Evolutionary conservation across 208 protist genomes (phyloP).

Genomic region (Acanthamoeba healyi): DNA sequence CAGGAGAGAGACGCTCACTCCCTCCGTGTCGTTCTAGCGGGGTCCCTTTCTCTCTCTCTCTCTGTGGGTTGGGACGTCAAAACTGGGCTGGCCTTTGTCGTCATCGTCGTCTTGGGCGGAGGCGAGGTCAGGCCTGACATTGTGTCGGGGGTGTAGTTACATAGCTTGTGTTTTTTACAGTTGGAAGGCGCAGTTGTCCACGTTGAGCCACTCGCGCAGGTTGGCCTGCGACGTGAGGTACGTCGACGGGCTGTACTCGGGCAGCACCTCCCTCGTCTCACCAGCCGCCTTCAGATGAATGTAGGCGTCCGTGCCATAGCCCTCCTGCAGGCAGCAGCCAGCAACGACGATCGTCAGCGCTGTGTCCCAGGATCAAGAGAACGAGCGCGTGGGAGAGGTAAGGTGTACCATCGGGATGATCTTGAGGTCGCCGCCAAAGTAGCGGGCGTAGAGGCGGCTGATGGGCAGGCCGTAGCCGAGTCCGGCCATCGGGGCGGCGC

Average conservation of each 20-base stretch:
- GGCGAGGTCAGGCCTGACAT: too few species aligned
- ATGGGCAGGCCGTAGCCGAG: slow-evolving; percentile 66
- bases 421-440: slow-evolving; percentile 71
- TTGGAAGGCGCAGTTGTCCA: slow-evolving; percentile 55
- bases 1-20: too few species aligned
- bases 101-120: too few species aligned
- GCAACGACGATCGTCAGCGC: background rate
- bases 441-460: slow-evolving; percentile 63
- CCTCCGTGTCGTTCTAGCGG: too few species aligned
- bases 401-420: slow-evolving; percentile 55
- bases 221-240: slow-evolving; percentile 8
- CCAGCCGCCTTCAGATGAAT: slow-evolving; percentile 61
- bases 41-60: too few species aligned
- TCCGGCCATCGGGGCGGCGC: slow-evolving; percentile 55
- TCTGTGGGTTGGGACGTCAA: too few species aligned
- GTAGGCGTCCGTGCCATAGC: slow-evolving; percentile 67
- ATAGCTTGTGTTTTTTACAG: background rate
- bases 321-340: slow-evolving; percentile 28
- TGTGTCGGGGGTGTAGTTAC: background rate
- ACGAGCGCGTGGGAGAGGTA: background rate
- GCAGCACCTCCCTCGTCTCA: slow-evolving; percentile 63
- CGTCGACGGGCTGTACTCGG: slow-evolving; percentile 39
- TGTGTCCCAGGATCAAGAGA: background rate
- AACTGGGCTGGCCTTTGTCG: too few species aligned
- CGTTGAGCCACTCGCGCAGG: slow-evolving; percentile 56